These are phyloP conservation scores for Suillus tomentosus DNA, from an alignment of 768 basidiomycete genomes.

Conservation along the genomic window DNA sequence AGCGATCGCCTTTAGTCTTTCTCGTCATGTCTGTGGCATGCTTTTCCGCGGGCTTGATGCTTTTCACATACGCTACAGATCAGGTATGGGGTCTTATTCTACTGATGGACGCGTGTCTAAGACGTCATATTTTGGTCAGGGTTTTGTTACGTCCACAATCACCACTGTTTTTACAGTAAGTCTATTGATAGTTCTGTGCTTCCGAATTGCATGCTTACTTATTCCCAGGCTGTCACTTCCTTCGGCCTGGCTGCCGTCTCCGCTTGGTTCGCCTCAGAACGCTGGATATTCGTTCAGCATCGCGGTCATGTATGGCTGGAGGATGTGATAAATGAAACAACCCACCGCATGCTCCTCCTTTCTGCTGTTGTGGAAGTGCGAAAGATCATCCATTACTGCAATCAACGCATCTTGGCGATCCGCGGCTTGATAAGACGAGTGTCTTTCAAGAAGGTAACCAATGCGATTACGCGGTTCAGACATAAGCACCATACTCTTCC, in stretches of 20 bases:
- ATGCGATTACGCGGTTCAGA: background rate
- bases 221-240: constrained; percentile 37
- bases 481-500: constrained; percentile 5
- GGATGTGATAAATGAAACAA: constrained; percentile 40
- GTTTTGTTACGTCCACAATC: constrained; percentile 61
- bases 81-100: constrained; percentile 48
- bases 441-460: constrained; percentile 7
- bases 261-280: constrained; percentile 54
- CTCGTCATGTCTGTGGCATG: constrained; percentile 82
- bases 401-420: constrained; percentile 18
- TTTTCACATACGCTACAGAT: constrained; percentile 73
- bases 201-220: constrained; percentile 15
- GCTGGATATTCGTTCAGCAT: constrained; percentile 49
- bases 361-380: constrained; percentile 22
- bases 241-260: constrained; percentile 53
- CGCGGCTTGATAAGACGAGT: constrained; percentile 28
- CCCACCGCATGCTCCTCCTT: constrained; percentile 29
- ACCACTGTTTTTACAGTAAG: constrained; percentile 71
- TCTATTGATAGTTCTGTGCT: constrained; percentile 5
- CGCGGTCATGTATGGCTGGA: constrained; percentile 55
- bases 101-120: constrained; percentile 19
- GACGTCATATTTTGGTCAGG: constrained; percentile 38
- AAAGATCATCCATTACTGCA: constrained; percentile 26
- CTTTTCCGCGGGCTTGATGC: constrained; percentile 77
- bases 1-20: constrained; percentile 80